Evolutionary conservation across 73 alveolate species (phyloP).

Genomic region (Urostyla sp.): DNA sequence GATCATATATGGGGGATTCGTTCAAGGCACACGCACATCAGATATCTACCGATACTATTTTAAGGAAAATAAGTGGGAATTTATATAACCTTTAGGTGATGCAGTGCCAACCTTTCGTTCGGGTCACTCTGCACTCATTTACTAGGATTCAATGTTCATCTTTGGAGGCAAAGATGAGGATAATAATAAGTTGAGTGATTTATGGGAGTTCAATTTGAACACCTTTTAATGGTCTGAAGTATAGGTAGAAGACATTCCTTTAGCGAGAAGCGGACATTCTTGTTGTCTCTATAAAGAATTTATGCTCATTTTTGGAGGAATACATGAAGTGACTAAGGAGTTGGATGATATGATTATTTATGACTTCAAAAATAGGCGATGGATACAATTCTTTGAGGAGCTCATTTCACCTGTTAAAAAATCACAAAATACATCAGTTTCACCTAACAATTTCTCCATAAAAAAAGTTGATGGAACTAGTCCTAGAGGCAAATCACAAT

Average conservation of each 20-base stretch:
- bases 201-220: slow-evolving; percentile 57
- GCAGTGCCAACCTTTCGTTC: slow-evolving; percentile 65
- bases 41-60: slow-evolving; percentile 38
- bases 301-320: slow-evolving; percentile 79
- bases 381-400: slow-evolving; percentile 59
- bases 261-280: slow-evolving; percentile 71
- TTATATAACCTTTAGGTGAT: background rate
- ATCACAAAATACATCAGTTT: background rate
- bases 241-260: slow-evolving; percentile 1
- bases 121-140: slow-evolving; percentile 28
- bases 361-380: slow-evolving; percentile 32
- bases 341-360: slow-evolving; percentile 61
- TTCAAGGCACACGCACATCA: slow-evolving; percentile 53
- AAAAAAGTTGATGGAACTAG: background rate
- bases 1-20: slow-evolving; percentile 78
- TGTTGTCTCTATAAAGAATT: slow-evolving; percentile 53
- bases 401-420: slow-evolving; percentile 4
- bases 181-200: slow-evolving; percentile 62
- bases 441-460: background rate
- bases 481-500: background rate
- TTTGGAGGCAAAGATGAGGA: slow-evolving; percentile 76
- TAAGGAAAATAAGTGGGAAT: slow-evolving; percentile 56
- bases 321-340: slow-evolving; percentile 76
- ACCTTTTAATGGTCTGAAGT: slow-evolving; percentile 49
- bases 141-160: slow-evolving; percentile 24